Conservation (phyloP, 2,329 filamentous ascomycete species). For the Diplodia mutila region DNA sequence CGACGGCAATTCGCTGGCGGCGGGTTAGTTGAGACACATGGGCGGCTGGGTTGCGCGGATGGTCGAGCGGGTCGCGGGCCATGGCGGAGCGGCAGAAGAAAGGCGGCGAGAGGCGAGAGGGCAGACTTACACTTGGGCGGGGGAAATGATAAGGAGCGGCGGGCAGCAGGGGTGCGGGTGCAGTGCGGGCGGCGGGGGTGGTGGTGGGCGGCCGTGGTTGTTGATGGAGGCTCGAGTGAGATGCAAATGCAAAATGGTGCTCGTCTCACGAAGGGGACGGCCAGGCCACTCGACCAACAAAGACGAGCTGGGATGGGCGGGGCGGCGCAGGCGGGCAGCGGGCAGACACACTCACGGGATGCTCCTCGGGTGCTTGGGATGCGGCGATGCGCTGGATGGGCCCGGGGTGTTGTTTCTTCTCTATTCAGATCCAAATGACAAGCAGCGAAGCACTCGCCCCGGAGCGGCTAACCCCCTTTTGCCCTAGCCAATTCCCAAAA, state of each 20-base stretch:
- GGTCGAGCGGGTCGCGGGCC: not conserved
- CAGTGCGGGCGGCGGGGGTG: not conserved
- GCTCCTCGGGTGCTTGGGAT: not conserved
- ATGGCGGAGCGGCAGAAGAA: not conserved
- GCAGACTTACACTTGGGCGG: not conserved
- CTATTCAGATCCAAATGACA: slow-evolving; percentile 21
- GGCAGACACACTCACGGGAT: not conserved
- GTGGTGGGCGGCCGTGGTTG: not conserved
- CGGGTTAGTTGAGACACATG: slow-evolving; percentile 2
- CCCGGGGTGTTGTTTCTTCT: slow-evolving; percentile 18
- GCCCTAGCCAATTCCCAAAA: slow-evolving; percentile 22
- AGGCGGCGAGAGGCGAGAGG: not conserved
- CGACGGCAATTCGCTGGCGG: slow-evolving; percentile 11
- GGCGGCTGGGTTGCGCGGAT: slow-evolving; percentile 3
- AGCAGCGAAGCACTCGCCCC: slow-evolving; percentile 16
- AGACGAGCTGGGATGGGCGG: not conserved
- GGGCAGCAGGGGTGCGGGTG: not conserved
- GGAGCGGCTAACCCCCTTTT: slow-evolving; percentile 13
- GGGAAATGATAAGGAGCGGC: not conserved
- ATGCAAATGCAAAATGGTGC: slow-evolving; percentile 25
- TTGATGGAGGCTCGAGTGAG: slow-evolving; percentile 24
- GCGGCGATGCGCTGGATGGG: slow-evolving; percentile 19
- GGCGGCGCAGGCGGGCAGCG: not conserved
- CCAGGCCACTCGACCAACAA: slow-evolving; percentile 7
- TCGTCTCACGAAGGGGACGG: slow-evolving; percentile 22